A percentile compares a stretch with the other conserved stretches of the same genome.
Conservation (phyloP, 495 filamentous ascomycete genomes). For the Penicillium ochrochloron region DNA sequence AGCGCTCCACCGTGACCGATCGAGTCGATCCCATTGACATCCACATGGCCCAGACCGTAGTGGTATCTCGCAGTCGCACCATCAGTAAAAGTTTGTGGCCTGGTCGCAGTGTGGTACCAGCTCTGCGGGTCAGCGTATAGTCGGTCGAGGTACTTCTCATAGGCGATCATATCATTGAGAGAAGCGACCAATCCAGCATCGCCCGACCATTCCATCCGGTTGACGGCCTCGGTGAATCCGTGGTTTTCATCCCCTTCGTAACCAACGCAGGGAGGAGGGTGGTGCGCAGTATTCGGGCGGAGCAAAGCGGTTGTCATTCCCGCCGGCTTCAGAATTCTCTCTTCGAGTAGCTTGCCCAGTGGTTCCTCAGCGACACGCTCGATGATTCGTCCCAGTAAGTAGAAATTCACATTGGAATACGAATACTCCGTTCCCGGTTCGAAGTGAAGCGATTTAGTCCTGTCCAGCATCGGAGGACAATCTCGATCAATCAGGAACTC, state of each 20-base stretch:
- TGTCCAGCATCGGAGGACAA: constrained; percentile 24
- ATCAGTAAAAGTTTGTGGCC: constrained; percentile 27
- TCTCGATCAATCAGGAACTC: constrained; percentile 33
- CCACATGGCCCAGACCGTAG: constrained; percentile 29
- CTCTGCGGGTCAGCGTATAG: constrained; percentile 27
- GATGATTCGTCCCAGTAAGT: constrained; percentile 34
- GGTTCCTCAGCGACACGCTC: constrained; percentile 32
- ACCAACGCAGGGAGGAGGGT: constrained; percentile 37
- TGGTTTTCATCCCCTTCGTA: constrained; percentile 36
- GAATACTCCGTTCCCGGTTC: constrained; percentile 38
- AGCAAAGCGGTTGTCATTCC: constrained; percentile 39
- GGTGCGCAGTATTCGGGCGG: constrained; percentile 32
- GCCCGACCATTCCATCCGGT: constrained; percentile 42
- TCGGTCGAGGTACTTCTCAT: constrained; percentile 36
- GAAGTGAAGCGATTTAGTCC: constrained; percentile 38
- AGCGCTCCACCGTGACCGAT: constrained; percentile 40
- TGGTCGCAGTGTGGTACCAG: constrained; percentile 29
- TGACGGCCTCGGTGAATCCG: constrained; percentile 30
- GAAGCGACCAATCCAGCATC: constrained; percentile 43
- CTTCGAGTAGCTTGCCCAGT: constrained; percentile 30
- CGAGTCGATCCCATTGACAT: constrained; percentile 22
- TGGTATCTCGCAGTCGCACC: constrained; percentile 31
- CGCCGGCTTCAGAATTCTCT: constrained; percentile 35
- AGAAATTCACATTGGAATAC: constrained; percentile 42
- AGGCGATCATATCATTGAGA: constrained; percentile 42